A percentile compares a stretch with the other conserved stretches of the same genome.
Evolutionary conservation across 208 protist species (phyloP).

Genomic region (Wallacemonas rigidus): DNA sequence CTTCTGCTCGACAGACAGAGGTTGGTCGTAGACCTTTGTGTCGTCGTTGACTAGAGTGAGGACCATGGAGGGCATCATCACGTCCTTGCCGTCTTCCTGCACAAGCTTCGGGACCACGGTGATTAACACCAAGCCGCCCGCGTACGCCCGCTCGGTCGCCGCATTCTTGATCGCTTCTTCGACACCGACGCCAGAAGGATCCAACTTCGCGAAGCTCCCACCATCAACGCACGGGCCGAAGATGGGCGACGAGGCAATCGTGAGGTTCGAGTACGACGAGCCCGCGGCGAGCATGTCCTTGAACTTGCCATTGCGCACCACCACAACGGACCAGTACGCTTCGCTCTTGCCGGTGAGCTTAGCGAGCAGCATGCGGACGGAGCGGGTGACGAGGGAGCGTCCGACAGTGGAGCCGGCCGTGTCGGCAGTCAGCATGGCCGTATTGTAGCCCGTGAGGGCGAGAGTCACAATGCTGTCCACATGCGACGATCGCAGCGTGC

Average conservation of each 20-base stretch:
- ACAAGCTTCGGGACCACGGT: constrained; percentile 34
- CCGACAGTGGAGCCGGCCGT: constrained; percentile 36
- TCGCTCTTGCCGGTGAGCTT: constrained; percentile 25
- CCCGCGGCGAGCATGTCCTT: constrained; percentile 50
- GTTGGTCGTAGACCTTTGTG: constrained; percentile 28
- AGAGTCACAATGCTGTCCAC: constrained; percentile 34
- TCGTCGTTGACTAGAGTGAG: constrained; percentile 35
- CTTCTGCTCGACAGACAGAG: constrained; percentile 25
- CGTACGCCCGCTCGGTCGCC: constrained; percentile 32
- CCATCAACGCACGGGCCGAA: constrained; percentile 52
- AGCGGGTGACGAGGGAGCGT: constrained; percentile 35
- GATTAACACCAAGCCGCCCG: constrained; percentile 30
- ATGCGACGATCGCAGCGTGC: constrained; percentile 27
- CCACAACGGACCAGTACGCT: constrained; percentile 49
- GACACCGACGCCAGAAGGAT: not conserved
- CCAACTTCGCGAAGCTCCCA: constrained; percentile 24
- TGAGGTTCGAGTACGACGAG: constrained; percentile 38
- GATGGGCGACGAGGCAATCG: constrained; percentile 55
- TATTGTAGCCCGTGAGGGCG: constrained; percentile 48
- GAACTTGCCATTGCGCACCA: constrained; percentile 36
- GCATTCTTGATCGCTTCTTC: constrained; percentile 21
- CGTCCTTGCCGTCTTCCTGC: constrained; percentile 40
- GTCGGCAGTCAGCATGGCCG: constrained; percentile 43
- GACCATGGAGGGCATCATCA: constrained; percentile 51
- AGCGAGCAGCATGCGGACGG: constrained; percentile 25